A percentile compares a stretch with the other conserved stretches of the same genome.
phyloP scores from a whole-genome alignment of 2,329 filamentous ascomycete species.

The Fusarium liriodendri region DNA sequence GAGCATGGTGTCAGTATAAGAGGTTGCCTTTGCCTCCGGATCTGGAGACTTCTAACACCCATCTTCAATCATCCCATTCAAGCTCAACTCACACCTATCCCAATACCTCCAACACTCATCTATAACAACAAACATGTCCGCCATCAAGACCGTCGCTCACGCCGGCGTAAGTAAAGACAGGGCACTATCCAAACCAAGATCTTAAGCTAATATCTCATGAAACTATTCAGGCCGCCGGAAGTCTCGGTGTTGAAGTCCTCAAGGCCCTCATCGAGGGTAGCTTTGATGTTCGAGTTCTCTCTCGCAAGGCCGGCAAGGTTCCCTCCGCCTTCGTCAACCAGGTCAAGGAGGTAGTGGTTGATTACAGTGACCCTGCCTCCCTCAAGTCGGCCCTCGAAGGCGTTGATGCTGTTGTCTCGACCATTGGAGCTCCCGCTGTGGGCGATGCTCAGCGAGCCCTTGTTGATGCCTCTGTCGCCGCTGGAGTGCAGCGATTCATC shows the following conservation, averaged over 20 bases:
- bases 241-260: slow-evolving; percentile 4
- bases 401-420: slow-evolving; percentile 7
- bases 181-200: neutral
- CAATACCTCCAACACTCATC: neutral
- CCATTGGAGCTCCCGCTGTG: slow-evolving; percentile 2
- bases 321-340: neutral
- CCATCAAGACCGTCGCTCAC: slow-evolving; percentile 8
- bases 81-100: neutral
- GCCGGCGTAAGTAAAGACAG: neutral
- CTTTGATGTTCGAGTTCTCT: slow-evolving; percentile 1
- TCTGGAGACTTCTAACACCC: neutral
- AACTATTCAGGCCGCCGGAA: neutral
- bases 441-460: neutral
- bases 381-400: slow-evolving; percentile 6
- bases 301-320: slow-evolving; percentile 4
- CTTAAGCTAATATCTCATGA: neutral
- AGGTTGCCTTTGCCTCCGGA: neutral
- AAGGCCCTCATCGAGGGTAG: neutral
- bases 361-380: slow-evolving; percentile 1
- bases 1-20: neutral
- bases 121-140: slow-evolving; percentile 1
- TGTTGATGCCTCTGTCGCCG: slow-evolving; percentile 2
- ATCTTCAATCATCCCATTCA: neutral
- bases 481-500: slow-evolving; percentile 11
- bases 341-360: slow-evolving; percentile 9